A percentile compares a stretch with the other conserved stretches of the same genome.
phyloP scores from a whole-genome alignment of 1,284 basidiomycete species.

The Xanthoconium separans region DNA sequence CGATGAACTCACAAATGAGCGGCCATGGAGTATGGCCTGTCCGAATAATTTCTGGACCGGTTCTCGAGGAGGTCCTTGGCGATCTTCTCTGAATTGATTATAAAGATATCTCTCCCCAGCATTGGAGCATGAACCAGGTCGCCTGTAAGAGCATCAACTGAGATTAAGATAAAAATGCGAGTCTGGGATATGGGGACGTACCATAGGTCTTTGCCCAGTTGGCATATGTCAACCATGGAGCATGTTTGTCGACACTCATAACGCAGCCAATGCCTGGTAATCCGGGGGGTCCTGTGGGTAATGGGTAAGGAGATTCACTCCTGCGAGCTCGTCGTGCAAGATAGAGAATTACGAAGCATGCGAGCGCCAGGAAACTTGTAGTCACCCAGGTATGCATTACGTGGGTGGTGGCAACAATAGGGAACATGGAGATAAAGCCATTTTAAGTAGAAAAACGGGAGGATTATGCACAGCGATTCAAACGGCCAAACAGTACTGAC shows the following conservation, averaged over 20 bases:
- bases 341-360: neutral
- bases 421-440: too few species aligned
- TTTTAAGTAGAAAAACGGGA: too few species aligned
- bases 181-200: neutral
- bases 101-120: conserved; percentile 34
- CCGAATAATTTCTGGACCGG: neutral
- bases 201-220: conserved; percentile 15
- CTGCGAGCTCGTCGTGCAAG: neutral
- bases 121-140: conserved; percentile 28
- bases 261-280: neutral
- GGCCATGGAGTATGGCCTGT: neutral
- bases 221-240: conserved; percentile 14
- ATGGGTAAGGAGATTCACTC: neutral
- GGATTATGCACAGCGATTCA: too few species aligned
- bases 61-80: neutral
- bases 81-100: conserved; percentile 1
- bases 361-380: neutral
- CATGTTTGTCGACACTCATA: neutral
- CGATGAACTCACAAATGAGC: conserved; percentile 1
- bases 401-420: neutral
- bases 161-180: neutral
- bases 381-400: neutral
- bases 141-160: conserved; percentile 12
- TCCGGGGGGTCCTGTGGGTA: neutral
- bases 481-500: too few species aligned